These are phyloP conservation scores for Stellera chamaejasme DNA, from an alignment of 345 rosid species.

Conservation along the genomic window DNA sequence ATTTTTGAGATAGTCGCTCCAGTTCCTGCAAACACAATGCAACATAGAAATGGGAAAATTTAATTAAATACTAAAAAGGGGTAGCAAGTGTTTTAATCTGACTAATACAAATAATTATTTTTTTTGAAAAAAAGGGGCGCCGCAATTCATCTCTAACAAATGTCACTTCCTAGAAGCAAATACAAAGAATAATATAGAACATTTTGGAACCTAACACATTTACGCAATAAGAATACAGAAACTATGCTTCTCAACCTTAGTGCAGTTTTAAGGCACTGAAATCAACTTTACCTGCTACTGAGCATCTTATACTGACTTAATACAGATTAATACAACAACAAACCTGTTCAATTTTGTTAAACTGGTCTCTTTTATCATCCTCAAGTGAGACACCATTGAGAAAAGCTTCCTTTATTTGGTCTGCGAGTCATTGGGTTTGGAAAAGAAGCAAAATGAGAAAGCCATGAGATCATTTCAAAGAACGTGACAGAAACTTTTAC, in stretches of 20 bases:
- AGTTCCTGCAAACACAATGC: conserved; percentile 48
- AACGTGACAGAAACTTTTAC: conserved; percentile 3
- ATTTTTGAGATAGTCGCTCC: conserved; percentile 67
- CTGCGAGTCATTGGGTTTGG: conserved; percentile 20
- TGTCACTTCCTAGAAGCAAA: too few species aligned
- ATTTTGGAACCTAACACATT: too few species aligned
- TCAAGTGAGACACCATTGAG: conserved; percentile 89
- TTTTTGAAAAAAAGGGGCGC: too few species aligned
- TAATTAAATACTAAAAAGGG: neutral
- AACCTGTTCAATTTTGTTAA: conserved; percentile 93
- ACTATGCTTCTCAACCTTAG: too few species aligned
- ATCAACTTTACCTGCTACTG: too few species aligned
- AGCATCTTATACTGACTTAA: too few species aligned
- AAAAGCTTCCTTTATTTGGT: conserved; percentile 74
- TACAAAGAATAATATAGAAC: too few species aligned
- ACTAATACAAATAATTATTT: too few species aligned
- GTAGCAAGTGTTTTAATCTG: too few species aligned
- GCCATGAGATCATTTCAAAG: conserved; percentile 12
- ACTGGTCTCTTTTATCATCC: conserved; percentile 71
- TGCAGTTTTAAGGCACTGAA: too few species aligned
- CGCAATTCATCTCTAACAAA: too few species aligned
- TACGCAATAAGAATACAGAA: too few species aligned
- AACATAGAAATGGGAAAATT: neutral
- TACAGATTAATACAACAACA: neutral
- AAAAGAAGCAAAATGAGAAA: conserved; percentile 10